phyloP scores from a whole-genome alignment of 2,329 filamentous ascomycete genomes.

The Exserohilum rostratum region DNA sequence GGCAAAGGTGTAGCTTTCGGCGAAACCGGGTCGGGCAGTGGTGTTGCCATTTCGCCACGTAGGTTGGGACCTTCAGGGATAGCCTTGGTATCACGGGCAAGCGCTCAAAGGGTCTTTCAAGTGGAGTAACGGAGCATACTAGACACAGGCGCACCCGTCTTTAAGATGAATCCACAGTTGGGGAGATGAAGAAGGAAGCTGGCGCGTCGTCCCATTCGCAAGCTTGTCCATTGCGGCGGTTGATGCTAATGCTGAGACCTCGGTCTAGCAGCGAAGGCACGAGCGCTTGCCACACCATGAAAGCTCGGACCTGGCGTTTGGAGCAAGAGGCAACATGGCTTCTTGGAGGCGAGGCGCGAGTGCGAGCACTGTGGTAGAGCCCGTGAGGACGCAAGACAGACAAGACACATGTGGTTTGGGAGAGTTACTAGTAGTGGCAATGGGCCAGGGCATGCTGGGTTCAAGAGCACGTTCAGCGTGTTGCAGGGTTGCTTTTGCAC shows the following conservation, averaged over 20 bases:
- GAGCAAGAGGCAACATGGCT: neutral
- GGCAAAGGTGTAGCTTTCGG: conserved; percentile 53
- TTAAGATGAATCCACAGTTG: neutral
- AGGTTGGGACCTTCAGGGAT: conserved; percentile 7
- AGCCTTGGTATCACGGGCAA: conserved; percentile 4
- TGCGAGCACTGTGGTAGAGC: no score
- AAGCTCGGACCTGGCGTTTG: neutral
- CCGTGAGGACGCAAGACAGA: no score
- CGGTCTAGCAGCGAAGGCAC: neutral
- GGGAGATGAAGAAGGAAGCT: neutral
- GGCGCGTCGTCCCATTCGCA: conserved; percentile 1
- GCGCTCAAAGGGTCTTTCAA: conserved; percentile 8
- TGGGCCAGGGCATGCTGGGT: neutral
- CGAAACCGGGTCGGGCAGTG: conserved; percentile 34
- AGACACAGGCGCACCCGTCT: conserved; percentile 5
- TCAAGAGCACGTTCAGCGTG: neutral
- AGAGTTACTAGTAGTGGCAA: neutral
- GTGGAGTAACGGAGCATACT: conserved; percentile 1
- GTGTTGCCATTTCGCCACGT: conserved; percentile 33
- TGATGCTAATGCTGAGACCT: conserved; percentile 6
- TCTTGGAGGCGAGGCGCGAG: neutral
- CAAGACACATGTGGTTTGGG: neutral
- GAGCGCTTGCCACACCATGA: neutral
- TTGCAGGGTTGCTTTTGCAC: neutral
- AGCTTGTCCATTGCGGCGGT: conserved; percentile 7